Base-by-base conservation (phyloP, 2,329 filamentous ascomycete species). In the Xylariales sp. region DNA sequence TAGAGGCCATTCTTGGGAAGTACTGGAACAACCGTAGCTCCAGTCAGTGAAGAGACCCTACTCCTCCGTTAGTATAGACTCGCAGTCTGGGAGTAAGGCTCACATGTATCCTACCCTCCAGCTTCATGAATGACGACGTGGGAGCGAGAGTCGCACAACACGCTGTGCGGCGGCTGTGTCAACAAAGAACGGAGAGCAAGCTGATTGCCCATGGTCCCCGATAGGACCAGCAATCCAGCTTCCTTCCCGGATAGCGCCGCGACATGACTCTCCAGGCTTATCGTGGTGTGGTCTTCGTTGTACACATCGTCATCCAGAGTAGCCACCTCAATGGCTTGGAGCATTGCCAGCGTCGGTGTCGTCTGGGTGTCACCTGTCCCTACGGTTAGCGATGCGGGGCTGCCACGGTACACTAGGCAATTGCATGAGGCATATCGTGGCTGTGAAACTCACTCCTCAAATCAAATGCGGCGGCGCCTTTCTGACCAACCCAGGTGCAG, bases 191-290 rank as follows among this genome's bases (percentile, higher is more conserved):
- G 81, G 25, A 90, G 69, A 2, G 82, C 78, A 28, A 91, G 69
- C 54, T 90, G 85, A 62, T 90, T 90, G 24, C 83, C 85, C 85
- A 90, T 89, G 2, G 85, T 90, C 5, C 86, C 86, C 0, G 81
- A 85, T 47, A 88, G 71, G 29, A 90, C 85, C 41, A 90, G 77
- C 2, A 89, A 65, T 0, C 72, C 81, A 25, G 75, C 74, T 50
- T 84, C 76, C 50, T 88, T 83, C 43, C 73, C 72, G 3, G 83
- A 78, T 3, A 87, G 69, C 6, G 70, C 56, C 14, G 84, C 81
- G 29, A 89, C 68, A 54, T 81, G 78, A 29, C 69, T 56, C 57
- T 90, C 82, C 33, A 90, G 75, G 21, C 69, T 64, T 39, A 72
- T 76, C 8, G 86, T 90, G 1, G 81, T 84, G 0, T 76, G 69